Base-by-base conservation (phyloP, 371 early-diverging fungal genomes). In the Blakeslea trispora region DNA sequence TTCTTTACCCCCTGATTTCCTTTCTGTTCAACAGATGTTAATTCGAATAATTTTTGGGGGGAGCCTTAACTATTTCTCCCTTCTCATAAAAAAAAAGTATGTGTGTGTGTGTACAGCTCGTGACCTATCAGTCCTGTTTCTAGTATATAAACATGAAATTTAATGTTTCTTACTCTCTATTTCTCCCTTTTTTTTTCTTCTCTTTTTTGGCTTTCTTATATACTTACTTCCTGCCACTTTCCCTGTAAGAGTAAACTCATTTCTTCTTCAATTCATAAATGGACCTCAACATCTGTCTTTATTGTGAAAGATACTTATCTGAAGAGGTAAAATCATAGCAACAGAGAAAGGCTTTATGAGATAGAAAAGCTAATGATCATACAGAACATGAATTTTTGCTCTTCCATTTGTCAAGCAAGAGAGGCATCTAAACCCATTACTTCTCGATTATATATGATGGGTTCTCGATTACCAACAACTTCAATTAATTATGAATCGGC, bases 281-380 rank as follows among this genome's bases (percentile, higher is more conserved):
- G 67, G 63, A 66, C 47, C 46, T 62, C 22, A 66, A 43, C 34
- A 50, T 63, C 50, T 66, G 67, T 39, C 59, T 66, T 11, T 66
- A 66, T 43, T 66, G 67, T 43, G 67, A 66, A 43, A 66, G 58
- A 22, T 59, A 62, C 13, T 59, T 66, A 32, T 3, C 21, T 18
- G 44, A 63, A 49, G 67, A 66, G 24, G 67, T 66, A 66, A 19
- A 47, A 31, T 45, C 1, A n/a, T n/a, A n/a, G n/a, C n/a, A n/a
- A n/a, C n/a, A n/a, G n/a, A n/a, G n/a, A n/a, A n/a, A n/a, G n/a
- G n/a, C n/a, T n/a, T n/a, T n/a, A n/a, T n/a, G n/a, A n/a, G n/a
- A n/a, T n/a, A n/a, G n/a, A n/a, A n/a, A n/a, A n/a, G n/a, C n/a
- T n/a, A n/a, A n/a, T n/a, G n/a, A n/a, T n/a, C n/a, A n/a, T n/a